Conservation (phyloP, 2,329 filamentous ascomycete species). For the Aspergillus felis region DNA sequence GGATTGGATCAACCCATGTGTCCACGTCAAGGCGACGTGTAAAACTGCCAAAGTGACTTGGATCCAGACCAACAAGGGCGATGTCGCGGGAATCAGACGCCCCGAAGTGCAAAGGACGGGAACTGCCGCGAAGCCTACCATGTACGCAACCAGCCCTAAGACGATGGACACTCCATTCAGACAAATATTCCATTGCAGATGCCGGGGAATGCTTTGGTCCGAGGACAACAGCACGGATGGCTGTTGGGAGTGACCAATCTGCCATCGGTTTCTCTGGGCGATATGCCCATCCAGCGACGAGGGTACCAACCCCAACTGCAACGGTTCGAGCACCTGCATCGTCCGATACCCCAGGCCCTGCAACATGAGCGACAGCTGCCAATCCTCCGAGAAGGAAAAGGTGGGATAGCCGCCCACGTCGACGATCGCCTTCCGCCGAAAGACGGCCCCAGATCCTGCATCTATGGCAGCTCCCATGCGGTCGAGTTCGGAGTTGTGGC, state of each 20-base stretch:
- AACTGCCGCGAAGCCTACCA: slow-evolving; percentile 15
- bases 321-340: slow-evolving; percentile 26
- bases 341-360: slow-evolving; percentile 26
- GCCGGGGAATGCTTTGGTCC: slow-evolving; percentile 4
- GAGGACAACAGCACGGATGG: slow-evolving; percentile 13
- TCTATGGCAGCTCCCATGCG: slow-evolving; percentile 25
- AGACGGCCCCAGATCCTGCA: slow-evolving; percentile 33
- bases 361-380: slow-evolving; percentile 31
- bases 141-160: slow-evolving; percentile 10
- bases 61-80: slow-evolving; percentile 1
- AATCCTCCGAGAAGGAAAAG: slow-evolving; percentile 34
- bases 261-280: slow-evolving; percentile 35
- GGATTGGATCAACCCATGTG: slow-evolving; percentile 18
- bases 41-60: slow-evolving; percentile 13
- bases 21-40: slow-evolving; percentile 16
- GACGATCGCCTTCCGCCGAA: slow-evolving; percentile 28
- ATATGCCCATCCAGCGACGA: slow-evolving; percentile 33
- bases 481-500: slow-evolving; percentile 31
- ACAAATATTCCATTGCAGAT: slow-evolving; percentile 19
- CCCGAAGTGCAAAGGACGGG: slow-evolving; percentile 17
- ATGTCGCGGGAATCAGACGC: slow-evolving; percentile 12
- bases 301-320: slow-evolving; percentile 34
- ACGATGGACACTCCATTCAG: slow-evolving; percentile 20
- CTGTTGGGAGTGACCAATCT: slow-evolving; percentile 31
- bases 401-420: slow-evolving; percentile 32